These are phyloP conservation scores for Aspergillus sp. DNA, from an alignment of 2,329 filamentous ascomycete species.

Conservation along the genomic window DNA sequence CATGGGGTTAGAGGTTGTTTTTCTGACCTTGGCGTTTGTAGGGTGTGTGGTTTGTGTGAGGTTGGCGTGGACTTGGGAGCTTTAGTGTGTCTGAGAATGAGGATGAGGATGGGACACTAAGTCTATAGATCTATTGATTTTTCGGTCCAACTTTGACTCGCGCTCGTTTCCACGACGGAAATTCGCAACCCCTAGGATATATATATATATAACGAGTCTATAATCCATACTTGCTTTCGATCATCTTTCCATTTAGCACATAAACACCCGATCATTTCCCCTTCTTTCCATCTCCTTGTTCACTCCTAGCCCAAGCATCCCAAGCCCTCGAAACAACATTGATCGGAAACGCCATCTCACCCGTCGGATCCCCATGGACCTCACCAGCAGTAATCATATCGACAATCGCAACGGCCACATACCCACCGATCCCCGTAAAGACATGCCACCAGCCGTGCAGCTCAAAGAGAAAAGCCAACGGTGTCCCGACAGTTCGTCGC, in stretches of 20 bases:
- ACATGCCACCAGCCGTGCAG: conserved; percentile 53
- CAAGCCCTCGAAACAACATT: conserved; percentile 20
- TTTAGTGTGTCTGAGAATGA: neutral
- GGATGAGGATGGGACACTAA: neutral
- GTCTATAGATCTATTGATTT: neutral
- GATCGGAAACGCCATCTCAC: conserved; percentile 22
- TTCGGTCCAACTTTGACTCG: neutral
- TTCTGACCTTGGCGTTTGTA: neutral
- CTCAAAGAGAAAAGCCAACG: conserved; percentile 46
- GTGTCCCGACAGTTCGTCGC: conserved; percentile 39
- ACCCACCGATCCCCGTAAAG: conserved; percentile 49
- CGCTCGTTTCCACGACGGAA: neutral
- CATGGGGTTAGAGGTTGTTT: conserved; percentile 11
- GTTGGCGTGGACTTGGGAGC: neutral
- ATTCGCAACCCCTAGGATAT: neutral
- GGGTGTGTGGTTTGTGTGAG: conserved; percentile 1
- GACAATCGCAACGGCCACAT: conserved; percentile 44
- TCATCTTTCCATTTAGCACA: neutral
- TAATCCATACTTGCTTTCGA: neutral
- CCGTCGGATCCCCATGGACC: conserved; percentile 34
- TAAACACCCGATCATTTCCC: neutral
- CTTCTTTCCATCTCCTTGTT: neutral
- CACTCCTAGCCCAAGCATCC: conserved; percentile 2
- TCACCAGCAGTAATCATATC: conserved; percentile 44
- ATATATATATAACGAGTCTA: neutral